These are phyloP conservation scores for Dorcoceras hygrometricum DNA, from an alignment of 257 asterid species.

Conservation along the genomic window DNA sequence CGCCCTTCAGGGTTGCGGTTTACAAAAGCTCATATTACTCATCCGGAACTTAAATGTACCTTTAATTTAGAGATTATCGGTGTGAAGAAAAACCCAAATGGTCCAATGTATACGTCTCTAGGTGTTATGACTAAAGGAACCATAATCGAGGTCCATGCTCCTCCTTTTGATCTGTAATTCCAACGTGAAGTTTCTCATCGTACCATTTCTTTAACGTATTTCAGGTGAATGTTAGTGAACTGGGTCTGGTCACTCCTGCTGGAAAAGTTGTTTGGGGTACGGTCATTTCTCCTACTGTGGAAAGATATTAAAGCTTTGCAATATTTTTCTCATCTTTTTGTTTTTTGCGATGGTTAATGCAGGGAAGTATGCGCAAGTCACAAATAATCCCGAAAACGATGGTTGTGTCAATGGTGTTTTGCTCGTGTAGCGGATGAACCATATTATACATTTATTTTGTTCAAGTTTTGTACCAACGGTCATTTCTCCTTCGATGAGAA, in stretches of 20 bases:
- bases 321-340: not conserved
- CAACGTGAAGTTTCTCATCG: not conserved
- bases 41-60: conserved; percentile 94
- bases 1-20: conserved; percentile 90
- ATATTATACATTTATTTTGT: too few relatives aligned
- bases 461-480: too few relatives aligned
- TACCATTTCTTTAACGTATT: conserved; percentile 16
- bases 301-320: not conserved
- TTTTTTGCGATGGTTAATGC: conserved; percentile 28
- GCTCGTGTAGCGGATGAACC: conserved; percentile 84
- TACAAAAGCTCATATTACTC: conserved; percentile 92
- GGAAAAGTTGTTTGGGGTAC: conserved; percentile 98
- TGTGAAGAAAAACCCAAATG: conserved; percentile 93
- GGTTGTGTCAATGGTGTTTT: conserved; percentile 92
- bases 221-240: conserved; percentile 90
- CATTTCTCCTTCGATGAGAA: too few relatives aligned
- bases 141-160: conserved; percentile 69
- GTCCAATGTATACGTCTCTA: conserved; percentile 91
- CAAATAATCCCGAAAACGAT: conserved; percentile 94
- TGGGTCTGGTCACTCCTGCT: conserved; percentile 95
- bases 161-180: conserved; percentile 3
- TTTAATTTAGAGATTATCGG: conserved; percentile 91
- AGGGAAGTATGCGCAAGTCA: conserved; percentile 96
- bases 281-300: conserved; percentile 7
- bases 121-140: conserved; percentile 92